Evolutionary conservation across 805 yeast species (phyloP), one percentile per base, ranked within the genome.

Genomic region (Sugiyamaella boreocaroliniensis): DNA sequence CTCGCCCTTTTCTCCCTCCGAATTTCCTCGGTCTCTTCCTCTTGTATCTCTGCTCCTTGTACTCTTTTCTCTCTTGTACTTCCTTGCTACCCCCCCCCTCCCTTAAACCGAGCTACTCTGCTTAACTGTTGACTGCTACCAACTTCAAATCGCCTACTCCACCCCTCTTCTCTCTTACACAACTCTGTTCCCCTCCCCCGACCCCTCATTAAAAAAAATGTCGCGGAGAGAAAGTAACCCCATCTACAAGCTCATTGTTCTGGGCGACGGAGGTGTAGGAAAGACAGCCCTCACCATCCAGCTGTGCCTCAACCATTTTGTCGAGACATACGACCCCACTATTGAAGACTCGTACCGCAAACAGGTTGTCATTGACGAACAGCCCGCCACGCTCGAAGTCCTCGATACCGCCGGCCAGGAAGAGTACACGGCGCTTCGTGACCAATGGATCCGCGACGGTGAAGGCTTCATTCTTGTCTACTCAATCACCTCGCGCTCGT

Each of bases 201-300:
- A n/a, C n/a, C n/a, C n/a, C n/a, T n/a, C n/a, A n/a, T n/a, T n/a
- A n/a, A 20, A 20, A 26, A 19, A 5, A 14, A 50, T 50, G 29
- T 50, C 55, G 32, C 51, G 64, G 48, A 52, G 63, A 41, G 65
- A 61, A 43, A 58, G 64, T 18, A 61, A 58, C 42, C 64, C 70
- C 47, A 58, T 71, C 68, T 89, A 83, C 68, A 88, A 92, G 67
- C 72, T 93, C 54, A 97, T 93, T 11, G 97, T 93, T 48, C 96
- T 93, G 51, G 99, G 99, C 52, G 98, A 97, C 49, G 98, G 98
- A 69, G 97, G 97, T 70, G 99, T 93, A 50, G 99, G 99, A 71
- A 93, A 93, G 70, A 87, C 96, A 12, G 98, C 99, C 4, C 75
- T 93, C 58, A 93, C 98, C 41, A 92, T 93, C 61, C 96, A 92